Evolutionary conservation across 2,329 filamentous ascomycete species (phyloP).

Genomic region (Penicillium occitanis): DNA sequence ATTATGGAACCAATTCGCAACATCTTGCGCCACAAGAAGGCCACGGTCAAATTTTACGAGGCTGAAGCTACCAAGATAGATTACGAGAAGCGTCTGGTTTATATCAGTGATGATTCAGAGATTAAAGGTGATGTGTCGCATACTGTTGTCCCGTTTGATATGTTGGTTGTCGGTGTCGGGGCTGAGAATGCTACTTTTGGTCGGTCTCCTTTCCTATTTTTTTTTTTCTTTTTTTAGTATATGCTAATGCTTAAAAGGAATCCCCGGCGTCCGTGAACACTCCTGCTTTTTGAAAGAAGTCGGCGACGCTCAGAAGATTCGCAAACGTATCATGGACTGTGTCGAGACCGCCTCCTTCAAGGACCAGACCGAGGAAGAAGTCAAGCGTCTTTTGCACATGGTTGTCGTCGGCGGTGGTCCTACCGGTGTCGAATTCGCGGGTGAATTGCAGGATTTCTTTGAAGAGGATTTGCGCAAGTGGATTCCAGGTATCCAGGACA

Average conservation of each 20-base stretch:
- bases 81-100: conserved; percentile 81
- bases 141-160: conserved; percentile 94
- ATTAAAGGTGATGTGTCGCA: conserved; percentile 78
- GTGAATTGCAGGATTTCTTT: conserved; percentile 98
- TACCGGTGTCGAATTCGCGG: conserved; percentile 96
- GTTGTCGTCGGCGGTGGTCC: conserved; percentile 92
- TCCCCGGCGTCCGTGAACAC: conserved; percentile 90
- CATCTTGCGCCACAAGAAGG: conserved; percentile 92
- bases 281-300: conserved; percentile 99
- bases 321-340: conserved; percentile 99
- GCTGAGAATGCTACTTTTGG: conserved; percentile 99
- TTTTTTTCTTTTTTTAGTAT: not conserved
- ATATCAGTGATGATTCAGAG: conserved; percentile 88
- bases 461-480: conserved; percentile 97
- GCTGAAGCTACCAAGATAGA: conserved; percentile 96
- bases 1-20: conserved; percentile 99
- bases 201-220: conserved; percentile 36
- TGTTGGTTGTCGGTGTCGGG: conserved; percentile 95
- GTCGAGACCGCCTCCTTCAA: conserved; percentile 99
- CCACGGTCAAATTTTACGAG: conserved; percentile 94
- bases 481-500: conserved; percentile 89
- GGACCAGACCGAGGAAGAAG: conserved; percentile 82
- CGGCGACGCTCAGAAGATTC: conserved; percentile 89
- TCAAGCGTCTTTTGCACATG: conserved; percentile 96
- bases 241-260: conserved; percentile 50